These are phyloP conservation scores for Globisporangium lucens DNA, from an alignment of 352 stramenopile species.

Conservation along the genomic window DNA sequence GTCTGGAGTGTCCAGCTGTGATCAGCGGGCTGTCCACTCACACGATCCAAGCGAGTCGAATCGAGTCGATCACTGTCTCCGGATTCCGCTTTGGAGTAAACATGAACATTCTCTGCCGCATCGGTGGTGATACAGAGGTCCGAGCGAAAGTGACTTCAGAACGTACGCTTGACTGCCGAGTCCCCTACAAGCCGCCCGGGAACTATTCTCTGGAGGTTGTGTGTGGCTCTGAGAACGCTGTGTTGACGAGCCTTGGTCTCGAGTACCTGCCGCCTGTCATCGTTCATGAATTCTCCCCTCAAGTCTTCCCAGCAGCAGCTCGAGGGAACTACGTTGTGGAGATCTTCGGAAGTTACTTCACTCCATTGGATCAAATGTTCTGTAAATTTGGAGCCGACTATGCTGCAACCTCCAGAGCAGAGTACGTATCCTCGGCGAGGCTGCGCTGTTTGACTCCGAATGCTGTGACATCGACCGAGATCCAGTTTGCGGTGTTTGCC, in stretches of 20 bases:
- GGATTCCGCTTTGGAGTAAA: conserved; percentile 26
- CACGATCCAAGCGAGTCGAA: conserved; percentile 18
- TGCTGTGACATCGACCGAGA: conserved; percentile 6
- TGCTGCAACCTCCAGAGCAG: conserved; percentile 11
- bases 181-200: conserved; percentile 30
- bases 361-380: conserved; percentile 21
- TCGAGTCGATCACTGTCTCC: conserved; percentile 21
- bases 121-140: conserved; percentile 10
- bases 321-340: conserved; percentile 21
- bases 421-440: conserved; percentile 21
- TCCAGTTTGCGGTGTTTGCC: conserved; percentile 19
- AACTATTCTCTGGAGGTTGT: conserved; percentile 32
- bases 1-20: conserved; percentile 18
- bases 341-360: conserved; percentile 25
- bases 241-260: conserved; percentile 22
- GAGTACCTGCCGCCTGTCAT: conserved; percentile 22
- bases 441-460: conserved; percentile 28
- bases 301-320: conserved; percentile 13
- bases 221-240: conserved; percentile 13
- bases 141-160: conserved; percentile 25
- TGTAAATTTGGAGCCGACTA: conserved; percentile 27
- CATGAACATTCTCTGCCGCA: conserved; percentile 26
- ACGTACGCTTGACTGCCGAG: conserved; percentile 20
- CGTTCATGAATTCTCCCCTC: conserved; percentile 21
- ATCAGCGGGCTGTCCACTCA: conserved; percentile 18